Percentiles rank a stretch among this genome's conserved stretches.
phyloP scores from a whole-genome alignment of 108 stramenopile genomes.

The Cyclotella sp. region DNA sequence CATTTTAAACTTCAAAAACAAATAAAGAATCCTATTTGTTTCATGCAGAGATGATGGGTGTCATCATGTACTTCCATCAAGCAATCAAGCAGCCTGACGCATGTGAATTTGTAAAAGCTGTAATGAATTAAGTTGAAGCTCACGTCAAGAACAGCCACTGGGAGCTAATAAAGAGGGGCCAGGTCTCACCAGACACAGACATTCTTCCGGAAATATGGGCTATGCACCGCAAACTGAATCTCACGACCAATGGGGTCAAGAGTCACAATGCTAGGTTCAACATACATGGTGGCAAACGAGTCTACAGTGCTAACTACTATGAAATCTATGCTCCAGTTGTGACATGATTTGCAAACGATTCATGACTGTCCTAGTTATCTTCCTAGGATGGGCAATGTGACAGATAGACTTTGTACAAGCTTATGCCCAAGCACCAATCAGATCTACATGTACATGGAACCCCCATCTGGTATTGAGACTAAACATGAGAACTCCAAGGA shows the following conservation, averaged over 20 bases:
- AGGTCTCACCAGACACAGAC: slow-evolving; percentile 20
- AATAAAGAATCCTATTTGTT: slow-evolving; percentile 32
- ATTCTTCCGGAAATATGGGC: slow-evolving; percentile 38
- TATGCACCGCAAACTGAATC: slow-evolving; percentile 36
- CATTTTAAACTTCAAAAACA: slow-evolving; percentile 12
- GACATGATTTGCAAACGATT: slow-evolving; percentile 26
- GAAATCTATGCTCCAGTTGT: slow-evolving; percentile 28
- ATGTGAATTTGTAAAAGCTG: slow-evolving; percentile 28
- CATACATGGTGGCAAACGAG: slow-evolving; percentile 24
- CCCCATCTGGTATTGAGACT: slow-evolving; percentile 19
- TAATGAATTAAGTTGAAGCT: slow-evolving; percentile 34
- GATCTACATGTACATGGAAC: slow-evolving; percentile 34
- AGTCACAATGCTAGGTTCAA: slow-evolving; percentile 42
- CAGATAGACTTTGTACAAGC: slow-evolving; percentile 26
- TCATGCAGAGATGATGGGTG: slow-evolving; percentile 34
- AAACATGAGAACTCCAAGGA: slow-evolving; percentile 13
- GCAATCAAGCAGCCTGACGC: slow-evolving; percentile 34
- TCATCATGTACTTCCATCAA: slow-evolving; percentile 49
- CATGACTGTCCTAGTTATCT: slow-evolving; percentile 9
- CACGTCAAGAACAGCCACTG: slow-evolving; percentile 20
- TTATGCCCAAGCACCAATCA: slow-evolving; percentile 34
- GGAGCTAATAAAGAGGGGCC: slow-evolving; percentile 2
- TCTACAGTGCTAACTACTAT: slow-evolving; percentile 19
- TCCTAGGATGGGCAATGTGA: neutral
- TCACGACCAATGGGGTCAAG: slow-evolving; percentile 27